Evolutionary conservation across 108 stramenopile species (phyloP).

Genomic region (Parietichytrium sp.): DNA sequence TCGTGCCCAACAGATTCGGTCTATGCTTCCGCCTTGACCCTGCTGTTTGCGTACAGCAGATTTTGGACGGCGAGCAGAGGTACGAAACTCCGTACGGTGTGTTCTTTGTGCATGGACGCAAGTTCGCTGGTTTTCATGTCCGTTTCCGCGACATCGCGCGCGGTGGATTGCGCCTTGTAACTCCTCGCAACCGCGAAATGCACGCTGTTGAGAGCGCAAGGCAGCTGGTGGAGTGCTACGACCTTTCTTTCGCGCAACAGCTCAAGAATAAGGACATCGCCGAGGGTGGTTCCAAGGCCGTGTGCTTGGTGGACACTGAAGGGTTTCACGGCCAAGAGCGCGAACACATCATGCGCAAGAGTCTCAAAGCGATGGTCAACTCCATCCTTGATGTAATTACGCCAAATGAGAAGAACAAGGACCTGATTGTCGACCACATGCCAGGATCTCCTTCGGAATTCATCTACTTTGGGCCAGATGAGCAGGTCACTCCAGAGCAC

Average conservation of each 20-base stretch:
- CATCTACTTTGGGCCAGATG: constrained; percentile 95
- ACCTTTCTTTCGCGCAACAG: constrained; percentile 87
- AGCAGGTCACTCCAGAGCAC: constrained; percentile 91
- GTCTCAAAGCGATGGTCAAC: constrained; percentile 90
- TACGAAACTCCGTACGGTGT: constrained; percentile 76
- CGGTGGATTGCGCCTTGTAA: constrained; percentile 91
- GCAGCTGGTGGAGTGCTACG: constrained; percentile 92
- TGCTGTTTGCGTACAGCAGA: constrained; percentile 69
- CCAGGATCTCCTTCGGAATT: constrained; percentile 80
- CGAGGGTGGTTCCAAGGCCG: constrained; percentile 95
- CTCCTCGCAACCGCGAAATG: constrained; percentile 80
- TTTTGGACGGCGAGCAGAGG: constrained; percentile 48
- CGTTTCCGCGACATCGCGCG: constrained; percentile 94
- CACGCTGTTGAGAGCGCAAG: constrained; percentile 82
- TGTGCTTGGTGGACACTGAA: constrained; percentile 80
- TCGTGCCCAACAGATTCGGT: constrained; percentile 88
- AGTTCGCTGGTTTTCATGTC: constrained; percentile 95
- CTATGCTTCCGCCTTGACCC: constrained; percentile 87
- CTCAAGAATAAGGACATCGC: constrained; percentile 97
- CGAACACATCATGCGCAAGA: constrained; percentile 82
- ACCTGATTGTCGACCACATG: constrained; percentile 77
- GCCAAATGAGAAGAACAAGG: constrained; percentile 78
- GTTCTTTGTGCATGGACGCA: constrained; percentile 87
- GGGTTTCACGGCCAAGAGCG: constrained; percentile 61
- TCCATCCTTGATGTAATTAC: constrained; percentile 90